These are phyloP conservation scores for Ramaria sp. DNA, from an alignment of 768 basidiomycete species.

Conservation along the genomic window DNA sequence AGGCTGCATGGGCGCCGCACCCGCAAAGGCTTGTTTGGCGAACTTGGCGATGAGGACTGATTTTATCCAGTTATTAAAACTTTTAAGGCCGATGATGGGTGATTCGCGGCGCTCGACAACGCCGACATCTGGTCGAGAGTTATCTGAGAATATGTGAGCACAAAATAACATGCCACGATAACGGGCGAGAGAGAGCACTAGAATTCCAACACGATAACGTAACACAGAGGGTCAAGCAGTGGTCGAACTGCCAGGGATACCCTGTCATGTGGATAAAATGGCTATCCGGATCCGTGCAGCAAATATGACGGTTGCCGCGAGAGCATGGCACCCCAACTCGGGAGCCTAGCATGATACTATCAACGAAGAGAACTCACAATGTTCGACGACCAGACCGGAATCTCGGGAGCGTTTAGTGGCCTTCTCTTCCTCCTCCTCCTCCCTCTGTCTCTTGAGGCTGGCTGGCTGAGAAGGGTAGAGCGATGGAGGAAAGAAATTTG, in stretches of 20 bases:
- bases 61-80: conserved; percentile 99
- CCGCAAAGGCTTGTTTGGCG: conserved; percentile 54
- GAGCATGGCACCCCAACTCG: background rate
- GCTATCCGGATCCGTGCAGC: background rate
- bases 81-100: conserved; percentile 93
- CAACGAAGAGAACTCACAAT: conserved; percentile 44
- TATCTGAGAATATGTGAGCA: conserved; percentile 44
- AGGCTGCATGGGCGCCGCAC: conserved; percentile 16
- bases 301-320: background rate
- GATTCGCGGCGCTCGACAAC: conserved; percentile 75
- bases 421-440: conserved; percentile 24
- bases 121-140: conserved; percentile 86
- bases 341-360: background rate
- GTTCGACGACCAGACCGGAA: conserved; percentile 61
- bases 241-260: too few relatives aligned
- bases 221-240: too few relatives aligned
- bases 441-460: conserved; percentile 18
- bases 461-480: conserved; percentile 39
- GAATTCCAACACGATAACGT: too few relatives aligned
- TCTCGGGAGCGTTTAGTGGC: conserved; percentile 53
- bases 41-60: conserved; percentile 91
- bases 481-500: conserved; percentile 28
- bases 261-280: too few relatives aligned
- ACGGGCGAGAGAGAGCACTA: too few relatives aligned
- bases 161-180: too few relatives aligned